phyloP scores from a whole-genome alignment of 306 rosid species.

The Gleditsia sinensis region DNA sequence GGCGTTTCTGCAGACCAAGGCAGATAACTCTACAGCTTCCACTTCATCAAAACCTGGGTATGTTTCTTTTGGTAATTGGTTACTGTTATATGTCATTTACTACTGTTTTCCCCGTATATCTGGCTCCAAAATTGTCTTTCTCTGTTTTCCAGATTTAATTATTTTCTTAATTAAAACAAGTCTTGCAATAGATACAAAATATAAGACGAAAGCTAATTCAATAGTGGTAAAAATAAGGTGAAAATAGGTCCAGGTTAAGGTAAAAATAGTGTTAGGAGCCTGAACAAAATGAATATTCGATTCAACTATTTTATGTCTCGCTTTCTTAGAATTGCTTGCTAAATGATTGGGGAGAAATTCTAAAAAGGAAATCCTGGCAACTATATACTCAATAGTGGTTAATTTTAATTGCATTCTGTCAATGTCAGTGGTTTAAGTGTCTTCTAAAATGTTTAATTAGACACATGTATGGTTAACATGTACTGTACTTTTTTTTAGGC shows the following conservation, averaged over 20 bases:
- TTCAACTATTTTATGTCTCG: not conserved
- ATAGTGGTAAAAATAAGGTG: no score
- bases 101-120: no score
- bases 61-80: conserved; percentile 6
- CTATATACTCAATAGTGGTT: no score
- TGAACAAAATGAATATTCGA: not conserved
- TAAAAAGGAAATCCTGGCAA: no score
- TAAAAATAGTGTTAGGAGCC: not conserved
- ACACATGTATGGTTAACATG: no score
- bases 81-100: not conserved
- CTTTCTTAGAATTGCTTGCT: not conserved
- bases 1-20: conserved; percentile 40
- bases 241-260: not conserved
- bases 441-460: no score
- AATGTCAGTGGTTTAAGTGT: no score
- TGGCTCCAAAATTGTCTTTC: not conserved
- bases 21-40: conserved; percentile 36
- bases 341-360: not conserved
- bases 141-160: not conserved
- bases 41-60: conserved; percentile 44
- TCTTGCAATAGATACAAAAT: not conserved
- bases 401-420: no score
- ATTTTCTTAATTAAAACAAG: not conserved
- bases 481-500: no score
- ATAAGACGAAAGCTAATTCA: not conserved